These are phyloP conservation scores for Sporothrix luriei DNA, from an alignment of 2,329 filamentous ascomycete genomes.

Conservation along the genomic window DNA sequence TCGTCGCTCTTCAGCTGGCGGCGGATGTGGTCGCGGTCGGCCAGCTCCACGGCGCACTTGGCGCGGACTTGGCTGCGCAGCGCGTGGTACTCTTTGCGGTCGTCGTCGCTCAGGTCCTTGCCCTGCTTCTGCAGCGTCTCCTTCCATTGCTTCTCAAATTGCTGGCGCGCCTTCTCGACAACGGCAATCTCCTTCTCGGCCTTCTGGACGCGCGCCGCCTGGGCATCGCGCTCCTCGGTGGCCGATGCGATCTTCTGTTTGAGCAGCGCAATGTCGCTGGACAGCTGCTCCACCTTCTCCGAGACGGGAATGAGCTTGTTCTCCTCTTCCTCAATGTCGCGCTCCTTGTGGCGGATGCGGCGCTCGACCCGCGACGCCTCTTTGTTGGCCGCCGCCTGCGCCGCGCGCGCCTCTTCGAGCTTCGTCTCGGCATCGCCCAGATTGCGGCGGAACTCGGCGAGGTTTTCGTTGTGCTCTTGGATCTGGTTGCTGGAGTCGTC, in stretches of 20 bases:
- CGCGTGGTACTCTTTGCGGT: slow-evolving; percentile 85
- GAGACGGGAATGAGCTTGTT: slow-evolving; percentile 86
- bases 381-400: slow-evolving; percentile 75
- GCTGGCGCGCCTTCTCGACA: slow-evolving; percentile 85
- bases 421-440: slow-evolving; percentile 80
- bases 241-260: slow-evolving; percentile 70
- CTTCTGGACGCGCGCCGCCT: slow-evolving; percentile 69
- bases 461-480: slow-evolving; percentile 87
- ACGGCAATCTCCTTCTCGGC: slow-evolving; percentile 77
- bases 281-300: slow-evolving; percentile 84
- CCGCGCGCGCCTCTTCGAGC: slow-evolving; percentile 78
- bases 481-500: slow-evolving; percentile 90
- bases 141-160: slow-evolving; percentile 86
- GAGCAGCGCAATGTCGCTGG: slow-evolving; percentile 68
- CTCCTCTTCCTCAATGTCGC: slow-evolving; percentile 81
- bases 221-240: slow-evolving; percentile 72
- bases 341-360: slow-evolving; percentile 81
- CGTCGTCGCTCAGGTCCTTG: slow-evolving; percentile 78
- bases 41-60: slow-evolving; percentile 76
- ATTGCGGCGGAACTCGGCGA: slow-evolving; percentile 88
- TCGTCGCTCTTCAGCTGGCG: slow-evolving; percentile 90
- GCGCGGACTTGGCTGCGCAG: slow-evolving; percentile 84
- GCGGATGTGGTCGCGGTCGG: slow-evolving; percentile 80
- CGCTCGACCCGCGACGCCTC: slow-evolving; percentile 80
- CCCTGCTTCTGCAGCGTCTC: slow-evolving; percentile 85